phyloP scores from a whole-genome alignment of 177 flowering plant species.

The Tripterygium wilfordii region DNA sequence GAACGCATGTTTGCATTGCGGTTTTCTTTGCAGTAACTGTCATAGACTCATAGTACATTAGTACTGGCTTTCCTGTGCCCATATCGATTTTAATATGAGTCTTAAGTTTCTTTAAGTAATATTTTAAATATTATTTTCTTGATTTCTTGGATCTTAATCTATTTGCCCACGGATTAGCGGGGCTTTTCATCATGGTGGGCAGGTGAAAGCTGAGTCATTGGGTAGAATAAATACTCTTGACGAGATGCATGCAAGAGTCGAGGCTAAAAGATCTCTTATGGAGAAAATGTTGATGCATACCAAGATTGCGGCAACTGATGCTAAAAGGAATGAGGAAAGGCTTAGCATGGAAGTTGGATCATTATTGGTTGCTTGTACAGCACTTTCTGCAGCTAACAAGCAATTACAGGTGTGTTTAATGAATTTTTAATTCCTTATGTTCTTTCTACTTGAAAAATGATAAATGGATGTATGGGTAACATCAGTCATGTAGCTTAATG shows the following conservation, averaged over 20 bases:
- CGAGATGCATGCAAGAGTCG: constrained; percentile 61
- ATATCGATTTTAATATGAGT: too few relatives aligned
- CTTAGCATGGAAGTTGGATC: constrained; percentile 50
- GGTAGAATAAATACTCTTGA: constrained; percentile 67
- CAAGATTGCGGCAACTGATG: constrained; percentile 45
- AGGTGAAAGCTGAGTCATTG: constrained; percentile 66
- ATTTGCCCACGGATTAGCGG: constrained; percentile 42
- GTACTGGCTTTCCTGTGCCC: too few relatives aligned
- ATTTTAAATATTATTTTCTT: background rate
- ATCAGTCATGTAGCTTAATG: too few relatives aligned
- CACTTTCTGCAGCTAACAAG: constrained; percentile 58
- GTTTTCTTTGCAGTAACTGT: too few relatives aligned
- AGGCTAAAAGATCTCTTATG: constrained; percentile 45
- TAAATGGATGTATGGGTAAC: too few relatives aligned
- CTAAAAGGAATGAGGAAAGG: constrained; percentile 49
- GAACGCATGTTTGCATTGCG: too few relatives aligned
- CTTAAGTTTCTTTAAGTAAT: too few relatives aligned
- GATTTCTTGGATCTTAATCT: constrained; percentile 24
- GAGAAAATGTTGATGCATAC: constrained; percentile 41
- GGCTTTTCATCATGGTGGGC: constrained; percentile 35
- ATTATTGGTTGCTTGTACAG: constrained; percentile 59
- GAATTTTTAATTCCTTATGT: too few relatives aligned
- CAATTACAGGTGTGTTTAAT: constrained; percentile 53
- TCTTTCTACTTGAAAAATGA: too few relatives aligned
- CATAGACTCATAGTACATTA: too few relatives aligned